Percentiles rank a stretch among this genome's conserved stretches.
Conservation (phyloP, 1,284 basidiomycete genomes). For the Entoloma clypeatum region DNA sequence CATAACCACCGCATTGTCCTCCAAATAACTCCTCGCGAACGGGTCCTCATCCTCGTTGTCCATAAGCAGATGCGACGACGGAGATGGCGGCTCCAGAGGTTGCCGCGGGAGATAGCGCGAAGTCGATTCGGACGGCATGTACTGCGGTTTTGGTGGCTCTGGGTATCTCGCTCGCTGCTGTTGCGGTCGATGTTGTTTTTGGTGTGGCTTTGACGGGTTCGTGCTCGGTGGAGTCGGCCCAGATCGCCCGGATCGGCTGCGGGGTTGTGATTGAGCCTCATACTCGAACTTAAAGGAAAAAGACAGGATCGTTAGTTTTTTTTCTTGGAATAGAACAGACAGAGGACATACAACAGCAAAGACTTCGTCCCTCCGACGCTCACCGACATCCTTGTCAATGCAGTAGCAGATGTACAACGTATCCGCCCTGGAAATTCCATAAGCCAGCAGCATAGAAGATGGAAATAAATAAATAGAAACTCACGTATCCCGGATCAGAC, state of each 20-base stretch:
- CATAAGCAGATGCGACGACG: constrained; percentile 14
- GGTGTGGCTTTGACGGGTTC: constrained; percentile 4
- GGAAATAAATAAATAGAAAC: constrained; percentile 29
- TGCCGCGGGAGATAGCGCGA: constrained; percentile 21
- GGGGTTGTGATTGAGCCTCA: constrained; percentile 14
- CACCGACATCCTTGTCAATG: constrained; percentile 76
- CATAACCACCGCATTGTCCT: constrained; percentile 17
- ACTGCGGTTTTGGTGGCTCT: constrained; percentile 16
- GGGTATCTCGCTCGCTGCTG: constrained; percentile 6
- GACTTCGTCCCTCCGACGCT: constrained; percentile 61
- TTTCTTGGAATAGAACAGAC: background rate
- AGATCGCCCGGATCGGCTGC: constrained; percentile 9
- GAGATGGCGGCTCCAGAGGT: constrained; percentile 21
- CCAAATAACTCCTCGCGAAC: constrained; percentile 31
- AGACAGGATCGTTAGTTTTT: background rate
- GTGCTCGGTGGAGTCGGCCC: constrained; percentile 6
- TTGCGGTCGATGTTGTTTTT: constrained; percentile 3
- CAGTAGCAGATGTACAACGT: constrained; percentile 87
- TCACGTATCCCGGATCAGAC: constrained; percentile 75
- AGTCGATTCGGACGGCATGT: constrained; percentile 18
- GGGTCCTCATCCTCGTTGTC: constrained; percentile 35
- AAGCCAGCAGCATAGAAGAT: background rate
- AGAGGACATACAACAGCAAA: constrained; percentile 58
- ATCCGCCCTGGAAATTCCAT: constrained; percentile 54
- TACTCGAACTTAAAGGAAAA: constrained; percentile 25